phyloP scores from a whole-genome alignment of 108 stramenopile species.

The Cyclotella kingstonii region DNA sequence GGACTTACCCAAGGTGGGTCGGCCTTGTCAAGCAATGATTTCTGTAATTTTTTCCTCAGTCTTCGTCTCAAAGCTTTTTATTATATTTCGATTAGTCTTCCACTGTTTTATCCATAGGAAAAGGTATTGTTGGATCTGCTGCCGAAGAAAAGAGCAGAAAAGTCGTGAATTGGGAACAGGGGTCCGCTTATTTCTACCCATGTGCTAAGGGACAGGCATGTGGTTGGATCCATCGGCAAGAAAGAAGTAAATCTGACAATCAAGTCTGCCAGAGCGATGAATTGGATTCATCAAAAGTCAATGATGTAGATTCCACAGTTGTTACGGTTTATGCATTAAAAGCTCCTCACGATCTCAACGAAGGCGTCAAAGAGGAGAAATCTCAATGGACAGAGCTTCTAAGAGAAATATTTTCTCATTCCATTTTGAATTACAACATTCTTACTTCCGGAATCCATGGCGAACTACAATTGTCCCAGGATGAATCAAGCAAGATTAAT shows the following conservation, averaged over 20 bases:
- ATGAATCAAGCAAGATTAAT: too few relatives aligned
- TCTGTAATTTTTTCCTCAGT: background rate
- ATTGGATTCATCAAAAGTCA: background rate
- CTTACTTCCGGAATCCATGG: too few relatives aligned
- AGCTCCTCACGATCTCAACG: too few relatives aligned
- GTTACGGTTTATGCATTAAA: constrained; percentile 8
- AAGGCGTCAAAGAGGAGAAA: too few relatives aligned
- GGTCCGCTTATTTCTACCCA: constrained; percentile 47
- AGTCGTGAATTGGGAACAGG: constrained; percentile 50
- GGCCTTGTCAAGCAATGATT: background rate
- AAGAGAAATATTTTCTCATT: too few relatives aligned
- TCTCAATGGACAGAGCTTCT: too few relatives aligned
- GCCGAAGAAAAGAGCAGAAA: constrained; percentile 55
- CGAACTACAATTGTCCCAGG: too few relatives aligned
- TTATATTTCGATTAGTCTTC: constrained; percentile 15
- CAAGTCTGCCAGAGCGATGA: background rate
- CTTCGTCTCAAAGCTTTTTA: background rate
- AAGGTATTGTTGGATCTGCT: constrained; percentile 67
- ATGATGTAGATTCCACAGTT: constrained; percentile 2
- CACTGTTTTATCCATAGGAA: constrained; percentile 55
- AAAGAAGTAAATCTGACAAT: background rate
- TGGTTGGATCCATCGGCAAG: constrained; percentile 55
- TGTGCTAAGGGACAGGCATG: constrained; percentile 59
- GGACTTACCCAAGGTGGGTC: constrained; percentile 31
- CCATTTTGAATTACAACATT: too few relatives aligned